Percentiles rank a stretch among this genome's conserved stretches.
Conservation (phyloP, 768 basidiomycete species). For the Collybia mongolica region DNA sequence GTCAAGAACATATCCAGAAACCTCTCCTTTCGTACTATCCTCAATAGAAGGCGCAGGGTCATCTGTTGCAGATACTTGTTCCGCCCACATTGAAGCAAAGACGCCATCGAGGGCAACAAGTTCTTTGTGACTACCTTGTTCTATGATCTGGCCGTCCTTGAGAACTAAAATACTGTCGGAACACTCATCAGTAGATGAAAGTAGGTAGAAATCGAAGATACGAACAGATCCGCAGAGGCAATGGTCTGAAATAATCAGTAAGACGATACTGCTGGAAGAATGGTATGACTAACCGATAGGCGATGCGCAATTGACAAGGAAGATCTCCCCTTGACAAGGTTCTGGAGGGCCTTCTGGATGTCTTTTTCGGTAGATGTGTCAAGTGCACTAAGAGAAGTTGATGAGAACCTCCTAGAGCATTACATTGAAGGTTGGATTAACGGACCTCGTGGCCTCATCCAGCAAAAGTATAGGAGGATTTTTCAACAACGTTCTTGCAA, state of each 20-base stretch:
- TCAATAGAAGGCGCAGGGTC: conserved; percentile 32
- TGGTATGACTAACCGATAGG: conserved; percentile 54
- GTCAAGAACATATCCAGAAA: conserved; percentile 46
- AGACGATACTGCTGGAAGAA: conserved; percentile 6
- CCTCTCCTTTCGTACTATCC: conserved; percentile 33
- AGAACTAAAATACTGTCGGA: conserved; percentile 80
- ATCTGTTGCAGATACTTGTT: conserved; percentile 71
- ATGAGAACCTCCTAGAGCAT: conserved; percentile 1
- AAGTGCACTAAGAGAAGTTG: conserved; percentile 55
- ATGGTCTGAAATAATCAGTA: conserved; percentile 38
- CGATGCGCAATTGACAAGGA: conserved; percentile 81
- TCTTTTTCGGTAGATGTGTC: conserved; percentile 91
- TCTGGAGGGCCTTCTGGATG: conserved; percentile 85
- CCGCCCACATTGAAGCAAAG: conserved; percentile 88
- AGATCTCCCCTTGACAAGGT: conserved; percentile 70
- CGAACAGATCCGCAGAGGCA: conserved; percentile 61
- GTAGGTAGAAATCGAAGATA: conserved; percentile 3
- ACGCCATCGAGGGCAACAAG: conserved; percentile 67
- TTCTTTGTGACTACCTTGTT: conserved; percentile 79
- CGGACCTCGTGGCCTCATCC: conserved; percentile 72
- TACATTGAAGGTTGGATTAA: neutral
- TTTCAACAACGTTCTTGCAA: conserved; percentile 85
- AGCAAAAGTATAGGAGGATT: conserved; percentile 81
- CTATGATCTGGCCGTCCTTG: conserved; percentile 85
- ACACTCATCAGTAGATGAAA: conserved; percentile 8